phyloP scores from a whole-genome alignment of 1,139 yeast species.

The Meyerozyma guilliermondii region DNA sequence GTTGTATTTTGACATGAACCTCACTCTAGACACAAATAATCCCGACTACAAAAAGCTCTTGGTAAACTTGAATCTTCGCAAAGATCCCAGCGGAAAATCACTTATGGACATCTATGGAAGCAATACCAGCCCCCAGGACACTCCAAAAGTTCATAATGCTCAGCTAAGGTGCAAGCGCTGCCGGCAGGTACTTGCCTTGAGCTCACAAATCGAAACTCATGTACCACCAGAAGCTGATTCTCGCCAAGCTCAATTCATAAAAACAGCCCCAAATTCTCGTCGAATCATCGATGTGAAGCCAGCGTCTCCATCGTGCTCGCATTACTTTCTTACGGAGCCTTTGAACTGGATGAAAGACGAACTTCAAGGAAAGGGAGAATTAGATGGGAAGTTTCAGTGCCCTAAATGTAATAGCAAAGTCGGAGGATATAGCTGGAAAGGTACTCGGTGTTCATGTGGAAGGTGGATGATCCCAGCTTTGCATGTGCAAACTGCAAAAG shows the following conservation, averaged over 20 bases:
- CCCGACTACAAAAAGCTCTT: constrained; percentile 24
- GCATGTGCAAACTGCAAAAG: constrained; percentile 74
- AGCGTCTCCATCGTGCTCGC: constrained; percentile 69
- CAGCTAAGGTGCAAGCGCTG: constrained; percentile 68
- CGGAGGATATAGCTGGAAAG: constrained; percentile 95
- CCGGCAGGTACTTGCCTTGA: constrained; percentile 50
- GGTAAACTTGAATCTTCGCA: constrained; percentile 13
- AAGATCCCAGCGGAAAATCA: constrained; percentile 8
- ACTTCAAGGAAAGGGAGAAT: constrained; percentile 54
- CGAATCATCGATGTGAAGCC: constrained; percentile 47
- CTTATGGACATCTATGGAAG: constrained; percentile 8
- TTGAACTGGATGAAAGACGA: constrained; percentile 86
- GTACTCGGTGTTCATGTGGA: constrained; percentile 92
- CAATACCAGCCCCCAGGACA: constrained; percentile 1
- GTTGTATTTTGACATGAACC: constrained; percentile 43
- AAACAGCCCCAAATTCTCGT: constrained; percentile 55
- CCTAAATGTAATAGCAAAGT: constrained; percentile 79
- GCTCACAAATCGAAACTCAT: constrained; percentile 51
- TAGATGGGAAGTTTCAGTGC: constrained; percentile 84
- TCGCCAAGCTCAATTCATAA: constrained; percentile 57
- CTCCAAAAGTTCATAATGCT: constrained; percentile 12
- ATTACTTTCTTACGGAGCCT: constrained; percentile 75
- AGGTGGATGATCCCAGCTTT: constrained; percentile 94
- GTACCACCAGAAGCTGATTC: constrained; percentile 56
- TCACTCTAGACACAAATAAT: constrained; percentile 19